Percentiles rank a stretch among this genome's conserved stretches.
phyloP scores from a whole-genome alignment of 257 asterid species.

The Solanum lycopersicoides region DNA sequence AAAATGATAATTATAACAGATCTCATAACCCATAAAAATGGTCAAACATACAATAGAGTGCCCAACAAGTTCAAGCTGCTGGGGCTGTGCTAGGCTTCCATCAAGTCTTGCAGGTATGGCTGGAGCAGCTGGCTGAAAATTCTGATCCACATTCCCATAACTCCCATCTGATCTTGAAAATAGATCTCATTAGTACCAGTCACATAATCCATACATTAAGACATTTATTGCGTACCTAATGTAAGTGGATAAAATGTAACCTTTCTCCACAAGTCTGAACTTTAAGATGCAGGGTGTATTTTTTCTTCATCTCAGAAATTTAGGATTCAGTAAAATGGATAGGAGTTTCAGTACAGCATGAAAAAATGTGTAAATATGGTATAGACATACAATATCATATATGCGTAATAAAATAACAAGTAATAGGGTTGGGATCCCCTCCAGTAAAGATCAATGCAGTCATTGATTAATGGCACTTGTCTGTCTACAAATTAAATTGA shows the following conservation, averaged over 20 bases:
- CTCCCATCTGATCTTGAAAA: constrained; percentile 37
- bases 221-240: neutral
- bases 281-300: neutral
- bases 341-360: neutral
- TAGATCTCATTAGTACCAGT: constrained; percentile 2
- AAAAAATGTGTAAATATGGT: neutral
- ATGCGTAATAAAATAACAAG: neutral
- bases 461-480: neutral
- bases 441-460: neutral
- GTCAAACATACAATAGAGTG: constrained; percentile 46
- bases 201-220: neutral
- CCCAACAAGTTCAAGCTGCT: constrained; percentile 56
- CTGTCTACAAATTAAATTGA: neutral
- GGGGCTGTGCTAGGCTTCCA: constrained; percentile 36
- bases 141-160: constrained; percentile 15
- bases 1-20: neutral
- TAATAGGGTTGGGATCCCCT: neutral
- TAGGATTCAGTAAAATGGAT: neutral
- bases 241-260: neutral
- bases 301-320: neutral
- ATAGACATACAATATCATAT: neutral
- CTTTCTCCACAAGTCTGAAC: neutral
- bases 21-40: neutral
- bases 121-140: constrained; percentile 32
- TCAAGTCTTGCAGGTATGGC: constrained; percentile 33